Conservation (phyloP, 2,329 filamentous ascomycete genomes). For the Exophiala lecanii-corni region DNA sequence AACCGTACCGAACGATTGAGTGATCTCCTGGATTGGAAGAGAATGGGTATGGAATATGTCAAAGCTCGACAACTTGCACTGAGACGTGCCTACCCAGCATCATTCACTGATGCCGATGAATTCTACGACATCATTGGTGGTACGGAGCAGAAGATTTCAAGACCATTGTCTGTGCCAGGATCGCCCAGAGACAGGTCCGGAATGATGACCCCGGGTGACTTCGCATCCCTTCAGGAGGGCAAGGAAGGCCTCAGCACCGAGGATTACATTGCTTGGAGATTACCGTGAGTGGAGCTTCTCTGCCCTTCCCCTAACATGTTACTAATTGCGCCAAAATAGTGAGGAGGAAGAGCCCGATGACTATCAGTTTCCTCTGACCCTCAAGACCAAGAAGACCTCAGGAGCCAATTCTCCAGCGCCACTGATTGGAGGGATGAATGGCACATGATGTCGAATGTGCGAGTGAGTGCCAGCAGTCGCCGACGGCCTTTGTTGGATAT, state of each 20-base stretch:
- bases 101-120: constrained; percentile 71
- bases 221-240: constrained; percentile 91
- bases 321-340: constrained; percentile 43
- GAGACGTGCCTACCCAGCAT: constrained; percentile 82
- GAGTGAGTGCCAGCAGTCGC: not conserved
- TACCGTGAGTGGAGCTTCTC: constrained; percentile 68
- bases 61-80: constrained; percentile 92
- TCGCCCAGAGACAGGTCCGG: constrained; percentile 85
- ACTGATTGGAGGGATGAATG: constrained; percentile 20
- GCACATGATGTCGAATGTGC: constrained; percentile 4
- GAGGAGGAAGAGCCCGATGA: constrained; percentile 90
- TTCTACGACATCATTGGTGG: constrained; percentile 88
- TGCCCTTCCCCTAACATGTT: not conserved
- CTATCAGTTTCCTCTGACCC: constrained; percentile 65
- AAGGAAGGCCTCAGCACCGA: constrained; percentile 90
- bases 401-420: constrained; percentile 29
- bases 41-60: constrained; percentile 99
- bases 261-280: constrained; percentile 96
- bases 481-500: constrained; percentile 10
- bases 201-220: constrained; percentile 99
- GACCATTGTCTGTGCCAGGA: constrained; percentile 89
- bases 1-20: constrained; percentile 94
- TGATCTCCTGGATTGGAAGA: constrained; percentile 96
- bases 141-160: constrained; percentile 89
- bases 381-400: constrained; percentile 46